These are phyloP conservation scores for Micractinium sp. DNA, from an alignment of 139 green algal genomes.

Conservation along the genomic window DNA sequence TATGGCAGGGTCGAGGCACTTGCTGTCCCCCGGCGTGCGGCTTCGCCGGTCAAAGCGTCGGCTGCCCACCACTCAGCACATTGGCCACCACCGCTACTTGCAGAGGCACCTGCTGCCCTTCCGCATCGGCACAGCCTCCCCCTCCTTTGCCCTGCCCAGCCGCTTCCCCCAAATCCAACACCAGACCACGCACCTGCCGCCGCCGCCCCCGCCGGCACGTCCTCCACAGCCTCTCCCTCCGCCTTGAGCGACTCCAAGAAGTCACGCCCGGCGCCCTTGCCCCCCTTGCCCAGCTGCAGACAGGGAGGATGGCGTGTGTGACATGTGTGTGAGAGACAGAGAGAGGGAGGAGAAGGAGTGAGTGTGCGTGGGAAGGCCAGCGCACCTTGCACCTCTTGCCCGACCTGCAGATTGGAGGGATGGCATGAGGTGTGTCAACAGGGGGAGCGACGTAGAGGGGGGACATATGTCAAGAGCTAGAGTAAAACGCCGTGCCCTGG, in stretches of 20 bases:
- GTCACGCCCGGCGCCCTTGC: conserved; percentile 74
- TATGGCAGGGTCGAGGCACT: background rate
- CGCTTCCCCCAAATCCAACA: background rate
- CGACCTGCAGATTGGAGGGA: too few species aligned
- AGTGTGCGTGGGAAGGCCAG: too few species aligned
- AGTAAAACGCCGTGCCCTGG: too few species aligned
- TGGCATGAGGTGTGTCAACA: too few species aligned
- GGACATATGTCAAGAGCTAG: too few species aligned
- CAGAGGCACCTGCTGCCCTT: background rate
- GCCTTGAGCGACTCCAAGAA: conserved; percentile 81
- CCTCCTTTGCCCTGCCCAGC: background rate
- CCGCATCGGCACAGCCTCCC: background rate
- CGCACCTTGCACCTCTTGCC: too few species aligned
- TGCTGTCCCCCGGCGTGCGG: too few species aligned
- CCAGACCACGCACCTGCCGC: background rate
- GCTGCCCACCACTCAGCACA: background rate
- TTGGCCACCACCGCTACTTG: background rate
- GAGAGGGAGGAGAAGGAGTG: too few species aligned
- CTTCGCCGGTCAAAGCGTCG: too few species aligned
- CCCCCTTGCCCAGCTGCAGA: conserved; percentile 87
- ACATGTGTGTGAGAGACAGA: too few species aligned
- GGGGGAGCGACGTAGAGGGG: too few species aligned
- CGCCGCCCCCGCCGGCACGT: conserved; percentile 7
- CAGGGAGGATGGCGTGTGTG: background rate
- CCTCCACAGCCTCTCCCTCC: conserved; percentile 60